These are phyloP conservation scores for Exophiala sp. DNA, from an alignment of 2,329 filamentous ascomycete species.

Conservation along the genomic window DNA sequence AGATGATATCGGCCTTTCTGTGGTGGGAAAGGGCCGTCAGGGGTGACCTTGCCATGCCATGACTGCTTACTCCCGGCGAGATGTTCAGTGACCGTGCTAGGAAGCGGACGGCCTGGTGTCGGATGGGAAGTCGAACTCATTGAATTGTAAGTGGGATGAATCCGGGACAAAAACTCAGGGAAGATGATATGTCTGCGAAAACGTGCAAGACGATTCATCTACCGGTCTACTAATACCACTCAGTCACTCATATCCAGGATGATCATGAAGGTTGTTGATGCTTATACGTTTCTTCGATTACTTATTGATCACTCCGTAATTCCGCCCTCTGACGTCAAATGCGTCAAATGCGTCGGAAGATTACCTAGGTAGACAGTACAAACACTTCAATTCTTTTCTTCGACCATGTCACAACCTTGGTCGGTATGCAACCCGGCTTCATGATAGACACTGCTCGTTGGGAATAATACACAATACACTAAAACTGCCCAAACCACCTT, in stretches of 20 bases:
- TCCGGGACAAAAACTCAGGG: neutral
- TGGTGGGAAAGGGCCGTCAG: conserved; percentile 45
- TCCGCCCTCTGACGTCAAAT: neutral
- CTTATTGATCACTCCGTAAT: neutral
- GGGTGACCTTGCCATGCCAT: conserved; percentile 49
- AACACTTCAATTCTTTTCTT: neutral
- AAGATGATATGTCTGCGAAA: too few species aligned
- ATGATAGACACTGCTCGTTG: neutral
- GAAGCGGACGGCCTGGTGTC: conserved; percentile 14
- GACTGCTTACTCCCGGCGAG: conserved; percentile 23
- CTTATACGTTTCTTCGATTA: neutral
- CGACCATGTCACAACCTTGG: neutral
- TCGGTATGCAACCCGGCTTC: neutral
- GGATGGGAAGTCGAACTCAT: conserved; percentile 4
- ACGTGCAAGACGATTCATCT: too few species aligned
- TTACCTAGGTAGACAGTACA: too few species aligned
- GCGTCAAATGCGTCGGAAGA: neutral
- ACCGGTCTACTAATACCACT: too few species aligned
- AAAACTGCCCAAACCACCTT: neutral
- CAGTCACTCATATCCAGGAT: too few species aligned
- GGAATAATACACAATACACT: neutral
- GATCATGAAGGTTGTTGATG: neutral
- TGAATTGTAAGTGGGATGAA: neutral
- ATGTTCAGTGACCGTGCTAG: conserved; percentile 23
- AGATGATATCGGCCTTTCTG: conserved; percentile 51